phyloP scores from a whole-genome alignment of 139 green algal genomes.

The Asterochloris erici region DNA sequence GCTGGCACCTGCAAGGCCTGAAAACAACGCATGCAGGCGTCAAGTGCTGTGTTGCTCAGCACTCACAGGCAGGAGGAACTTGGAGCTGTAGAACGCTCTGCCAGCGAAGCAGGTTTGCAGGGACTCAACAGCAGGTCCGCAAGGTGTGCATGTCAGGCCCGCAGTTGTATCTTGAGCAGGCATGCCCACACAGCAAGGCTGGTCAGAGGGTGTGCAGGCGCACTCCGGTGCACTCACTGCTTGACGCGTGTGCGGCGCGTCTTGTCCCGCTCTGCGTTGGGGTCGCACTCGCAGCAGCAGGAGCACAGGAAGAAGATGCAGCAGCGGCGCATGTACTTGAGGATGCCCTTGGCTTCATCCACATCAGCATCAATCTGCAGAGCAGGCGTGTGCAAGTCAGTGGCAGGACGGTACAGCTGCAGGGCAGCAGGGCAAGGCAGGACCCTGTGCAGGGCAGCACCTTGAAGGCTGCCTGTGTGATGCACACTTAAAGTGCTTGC shows the following conservation, averaged over 20 bases:
- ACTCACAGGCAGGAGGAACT: not conserved
- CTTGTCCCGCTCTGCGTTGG: slow-evolving; percentile 16
- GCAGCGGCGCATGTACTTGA: slow-evolving; percentile 36
- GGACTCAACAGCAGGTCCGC: not conserved
- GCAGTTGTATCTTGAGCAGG: not conserved
- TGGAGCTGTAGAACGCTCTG: not conserved
- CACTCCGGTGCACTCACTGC: not conserved
- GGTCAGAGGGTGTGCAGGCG: not conserved
- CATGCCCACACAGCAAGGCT: not conserved
- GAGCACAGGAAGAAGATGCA: slow-evolving; percentile 38
- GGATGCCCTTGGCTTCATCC: slow-evolving; percentile 23
- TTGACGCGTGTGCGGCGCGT: slow-evolving; percentile 25
- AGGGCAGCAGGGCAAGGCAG: too few relatives aligned
- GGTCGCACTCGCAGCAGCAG: slow-evolving; percentile 33
- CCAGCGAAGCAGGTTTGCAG: not conserved
- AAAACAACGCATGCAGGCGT: not conserved
- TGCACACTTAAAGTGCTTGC: too few relatives aligned
- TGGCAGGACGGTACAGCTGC: too few relatives aligned
- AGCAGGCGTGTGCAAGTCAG: too few relatives aligned
- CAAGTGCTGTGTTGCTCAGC: not conserved
- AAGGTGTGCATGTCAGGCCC: not conserved
- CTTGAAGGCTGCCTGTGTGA: too few relatives aligned
- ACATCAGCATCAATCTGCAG: slow-evolving; percentile 35
- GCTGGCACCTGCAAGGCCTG: too few relatives aligned
- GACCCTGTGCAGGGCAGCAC: too few relatives aligned